Evolutionary conservation across 177 flowering plant species (phyloP), one percentile per base, ranked within the genome.

Genomic region (Tripterygium wilfordii): DNA sequence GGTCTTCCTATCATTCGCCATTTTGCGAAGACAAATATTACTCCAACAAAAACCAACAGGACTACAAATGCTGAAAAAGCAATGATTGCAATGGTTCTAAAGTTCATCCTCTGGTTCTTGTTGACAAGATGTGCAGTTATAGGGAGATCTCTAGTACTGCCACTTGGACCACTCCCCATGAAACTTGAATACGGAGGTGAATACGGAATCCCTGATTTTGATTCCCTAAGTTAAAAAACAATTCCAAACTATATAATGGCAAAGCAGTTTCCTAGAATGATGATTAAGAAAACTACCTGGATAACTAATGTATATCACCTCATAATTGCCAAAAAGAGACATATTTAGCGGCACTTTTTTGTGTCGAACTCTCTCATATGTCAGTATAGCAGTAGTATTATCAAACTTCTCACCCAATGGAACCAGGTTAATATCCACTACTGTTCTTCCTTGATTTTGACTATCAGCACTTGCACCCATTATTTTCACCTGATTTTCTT

Each of bases 391-490:
- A 49, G 99, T 82, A 8, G 92, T 81, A 51, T 76, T 84, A 70
- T 92, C 99, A 80, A 92, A 92, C 64, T 79, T 89, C 53, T 86
- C 96, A 36, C 87, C 96, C 30, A 92, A 64, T 27, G 99, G 99
- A 42, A 92, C 86, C 75, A 92, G 63, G 63, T 89, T 66, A 43
- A 89, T 73, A 46, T 85, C 87, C 38, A 92, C 88, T 18, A 79
- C 56, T 32, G 96, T 79, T 52, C 61, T 88, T 43, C 70, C 96
- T 61, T 79, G 89, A 68, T 80, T 69, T 48, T 70, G 75, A 59
- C 54, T 66, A 68, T 86, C 92, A 51, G 92, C 84, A 71, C 53
- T 75, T 0, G 96, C 99, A 59, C 97, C 99, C 79, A 75, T 71
- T 59, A 92, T 89, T 59, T 69, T 73, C 35, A 92, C 97, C 69